Evolutionary conservation across 257 asterid species (phyloP).

Genomic region (Nicotiana tomentosiformis): DNA sequence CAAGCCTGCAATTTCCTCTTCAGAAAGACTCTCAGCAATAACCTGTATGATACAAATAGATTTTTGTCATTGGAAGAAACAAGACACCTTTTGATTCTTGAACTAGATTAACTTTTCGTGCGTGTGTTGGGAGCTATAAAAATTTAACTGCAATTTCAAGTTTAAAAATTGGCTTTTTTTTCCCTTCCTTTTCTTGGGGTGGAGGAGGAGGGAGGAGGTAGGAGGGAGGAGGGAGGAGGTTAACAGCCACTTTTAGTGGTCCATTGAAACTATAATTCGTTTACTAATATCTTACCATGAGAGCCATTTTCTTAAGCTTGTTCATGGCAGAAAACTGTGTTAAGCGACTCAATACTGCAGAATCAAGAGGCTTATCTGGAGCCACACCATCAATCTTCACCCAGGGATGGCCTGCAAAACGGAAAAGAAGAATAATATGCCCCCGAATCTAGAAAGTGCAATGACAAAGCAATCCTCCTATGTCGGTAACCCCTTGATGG

Average conservation of each 20-base stretch:
- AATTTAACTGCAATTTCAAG: background rate
- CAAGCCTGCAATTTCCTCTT: conserved; percentile 32
- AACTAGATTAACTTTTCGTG: background rate
- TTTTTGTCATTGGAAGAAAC: background rate
- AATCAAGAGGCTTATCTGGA: conserved; percentile 74
- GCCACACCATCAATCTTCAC: conserved; percentile 70
- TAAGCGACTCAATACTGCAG: conserved; percentile 62
- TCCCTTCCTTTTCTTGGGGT: background rate
- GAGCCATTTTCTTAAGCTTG: conserved; percentile 43
- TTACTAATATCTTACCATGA: conserved; percentile 19
- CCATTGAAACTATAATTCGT: background rate
- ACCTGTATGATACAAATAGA: conserved; percentile 9
- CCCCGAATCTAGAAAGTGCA: background rate
- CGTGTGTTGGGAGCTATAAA: background rate
- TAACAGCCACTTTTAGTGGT: background rate
- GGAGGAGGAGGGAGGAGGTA: background rate
- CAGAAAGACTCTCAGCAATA: conserved; percentile 30
- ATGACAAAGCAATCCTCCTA: too few species aligned
- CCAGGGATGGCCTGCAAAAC: conserved; percentile 72
- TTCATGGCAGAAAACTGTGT: conserved; percentile 37
- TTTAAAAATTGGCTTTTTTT: background rate
- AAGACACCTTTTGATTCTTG: background rate
- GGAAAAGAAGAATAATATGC: background rate
- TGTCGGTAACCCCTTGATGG: too few species aligned
- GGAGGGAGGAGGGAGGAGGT: background rate